Base-by-base conservation (phyloP, 2,329 filamentous ascomycete genomes). In the Microdochium bolleyi region DNA sequence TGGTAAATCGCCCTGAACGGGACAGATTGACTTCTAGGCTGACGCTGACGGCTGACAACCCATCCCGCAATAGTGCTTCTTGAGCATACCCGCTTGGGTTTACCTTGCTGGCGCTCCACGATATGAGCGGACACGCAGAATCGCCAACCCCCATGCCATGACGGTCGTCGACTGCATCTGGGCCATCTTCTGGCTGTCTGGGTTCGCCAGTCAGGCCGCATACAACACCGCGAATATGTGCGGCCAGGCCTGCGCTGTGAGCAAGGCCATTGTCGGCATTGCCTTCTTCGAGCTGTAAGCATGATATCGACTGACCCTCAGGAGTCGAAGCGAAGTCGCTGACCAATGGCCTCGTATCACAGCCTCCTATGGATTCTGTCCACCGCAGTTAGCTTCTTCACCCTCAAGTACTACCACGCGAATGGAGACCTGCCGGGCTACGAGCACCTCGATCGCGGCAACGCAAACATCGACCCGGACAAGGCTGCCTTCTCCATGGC, bases 401-500 rank as follows among this genome's bases (percentile, higher is more conserved):
- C 81, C 25, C 68, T 84, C 56, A 73, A 78, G 56, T 84, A 83
- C 70, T 84, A 79, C 70, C 77, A 79, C 60, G 77, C 79, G 62
- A 78, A 85, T 68, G 79, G 80, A 60, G 76, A 70, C 53, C 74
- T 85, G 16, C 83, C 83, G 2, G 83, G 83, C 53, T 84, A 84
- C 64, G 80, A 82, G 61, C 73, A 72, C 51, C 68, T 73, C 50
- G 64, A 64, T 55, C 21, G 34, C 24, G 63, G 63, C 55, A 67
- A 66, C 57, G 59, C 55, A 54, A 79, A 80, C 69, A 85, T 85
- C 59, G 83, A 86, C 64, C 83, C 83, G 0, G 83, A 87, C 67
- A 85, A 85, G 72, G 82, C 83, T 25, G 83, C 83, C 55, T 87
- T 87, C 69, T 84, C 81, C 53, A 84, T 83, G 67, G 80, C 80